Evolutionary conservation across 129 eudicot species (phyloP).

Genomic region (Saussurea involucrata): DNA sequence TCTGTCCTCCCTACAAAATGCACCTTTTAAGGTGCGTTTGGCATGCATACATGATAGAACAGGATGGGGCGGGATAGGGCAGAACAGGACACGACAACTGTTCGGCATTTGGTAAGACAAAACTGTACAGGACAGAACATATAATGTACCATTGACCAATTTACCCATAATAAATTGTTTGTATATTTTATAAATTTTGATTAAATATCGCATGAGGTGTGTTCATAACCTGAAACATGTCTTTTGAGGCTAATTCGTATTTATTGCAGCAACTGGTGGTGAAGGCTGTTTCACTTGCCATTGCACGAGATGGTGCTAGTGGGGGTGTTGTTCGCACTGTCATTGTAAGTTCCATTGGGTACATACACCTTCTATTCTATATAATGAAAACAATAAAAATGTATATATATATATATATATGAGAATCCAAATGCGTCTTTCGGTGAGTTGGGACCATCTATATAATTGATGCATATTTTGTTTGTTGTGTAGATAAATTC

Average conservation of each 20-base stretch:
- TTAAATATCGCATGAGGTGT: too few species aligned
- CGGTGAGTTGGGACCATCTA: not conserved
- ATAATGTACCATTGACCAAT: too few species aligned
- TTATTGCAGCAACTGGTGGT: slow-evolving; percentile 69
- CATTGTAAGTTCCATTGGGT: slow-evolving; percentile 50
- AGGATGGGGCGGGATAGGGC: too few species aligned
- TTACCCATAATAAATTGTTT: too few species aligned
- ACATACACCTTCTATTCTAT: not conserved
- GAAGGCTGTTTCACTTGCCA: slow-evolving; percentile 95
- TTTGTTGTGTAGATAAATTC: slow-evolving; percentile 55
- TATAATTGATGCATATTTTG: not conserved
- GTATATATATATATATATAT: not conserved
- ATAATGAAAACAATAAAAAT: not conserved
- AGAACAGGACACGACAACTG: too few species aligned
- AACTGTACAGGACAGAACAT: too few species aligned
- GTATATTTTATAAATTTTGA: too few species aligned
- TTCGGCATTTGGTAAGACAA: too few species aligned
- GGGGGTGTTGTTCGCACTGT: slow-evolving; percentile 98
- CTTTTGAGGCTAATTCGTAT: not conserved
- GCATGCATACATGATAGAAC: too few species aligned
- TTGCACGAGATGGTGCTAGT: slow-evolving; percentile 98
- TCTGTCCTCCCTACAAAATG: not conserved
- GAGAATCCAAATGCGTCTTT: not conserved
- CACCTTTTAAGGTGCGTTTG: not conserved
- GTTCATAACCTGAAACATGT: not conserved